Base-by-base conservation (phyloP, 140 eudicot genomes). In the Erigeron philadelphicus region DNA sequence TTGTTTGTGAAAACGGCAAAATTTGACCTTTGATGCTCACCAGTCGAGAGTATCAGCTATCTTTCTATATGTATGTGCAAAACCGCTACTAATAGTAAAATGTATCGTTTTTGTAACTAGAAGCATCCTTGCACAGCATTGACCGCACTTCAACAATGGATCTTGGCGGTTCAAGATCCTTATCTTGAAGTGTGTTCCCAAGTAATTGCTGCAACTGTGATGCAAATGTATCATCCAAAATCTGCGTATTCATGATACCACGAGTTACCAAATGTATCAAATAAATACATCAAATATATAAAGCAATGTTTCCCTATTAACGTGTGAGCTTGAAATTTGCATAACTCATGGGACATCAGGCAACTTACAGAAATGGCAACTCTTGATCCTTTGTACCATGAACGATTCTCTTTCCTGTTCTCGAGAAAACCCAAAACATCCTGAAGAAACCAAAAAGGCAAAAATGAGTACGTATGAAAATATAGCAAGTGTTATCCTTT, bases 331-430 rank as follows among this genome's bases (percentile, higher is more conserved):
- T 46, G 44, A 47, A 31, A 61, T 53, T 9, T 41, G 18, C 60
- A 77, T 9, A 55, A 44, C 18, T 56, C 57, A 64, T 0, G 13
- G 21, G 40, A 57, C 40, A 61, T 9, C 55, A 40, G 9, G 64
- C 11, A 38, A 84, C 96, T 86, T 84, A 89, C 96, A 73, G 95
- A 86, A 60, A 89, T 88, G 5, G 96, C 90, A 72, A 84, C 78
- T 55, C 82, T 73, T 15, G 89, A 86, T 72, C 90, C 90, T 70
- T 89, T 89, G 83, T 84, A 86, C 96, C 96, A 89, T 8, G 95
- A 79, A 58, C 88, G 79, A 46, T 89, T 89, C 76, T 89, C 96
- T 81, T 89, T 86, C 61, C 95, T 79, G 79, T 83, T 80, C 78
- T 84, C 96, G 35, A 89, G 77, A 85, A 89, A 89, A 72, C 83